Evolutionary conservation across 257 asterid genomes (phyloP), one percentile per base, ranked within the genome.

Genomic region (Henckelia pumila): DNA sequence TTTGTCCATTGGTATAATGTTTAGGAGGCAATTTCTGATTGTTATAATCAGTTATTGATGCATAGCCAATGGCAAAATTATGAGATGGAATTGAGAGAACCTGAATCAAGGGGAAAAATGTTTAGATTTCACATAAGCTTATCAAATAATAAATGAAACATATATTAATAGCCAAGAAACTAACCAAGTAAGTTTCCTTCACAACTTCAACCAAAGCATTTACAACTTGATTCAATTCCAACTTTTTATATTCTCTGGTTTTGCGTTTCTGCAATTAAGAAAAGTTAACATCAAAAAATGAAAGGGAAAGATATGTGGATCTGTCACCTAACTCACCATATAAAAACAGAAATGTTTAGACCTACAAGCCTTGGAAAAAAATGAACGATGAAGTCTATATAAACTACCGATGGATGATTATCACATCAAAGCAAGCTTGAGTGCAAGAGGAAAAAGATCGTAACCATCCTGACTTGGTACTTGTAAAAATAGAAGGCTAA

Each of bases 101-200:
- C 97, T 94, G 85, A 47, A 23, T 44, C 53, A 19, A 52, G 28
- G 17, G n/a, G n/a, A 37, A 19, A 25, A 69, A 24, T 20, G 49
- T 60, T 70, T 52, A 73, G 64, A 66, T 59, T 44, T 70, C 49
- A 25, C 29, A 11, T 47, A 40, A 33, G 47, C 56, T 19, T 59
- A 23, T 35, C 49, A 72, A 64, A 64, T 8, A 56, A 28, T 35
- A 30, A 68, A 29, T 33, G 28, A 68, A 21, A 64, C 21, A 57
- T 64, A 44, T 44, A 40, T 35, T 40, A 52, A 55, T 59, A 61
- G 68, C 35, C 14, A 59, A 9, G 21, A 76, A n/a, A n/a, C 81
- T 67, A 76, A 88, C 99, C 99, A 94, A 62, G 84, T 94, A 91
- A 70, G 87, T 85, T 73, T 91, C 96, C 77, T 91, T 91, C 25